These are phyloP conservation scores for Berberis thunbergii DNA, from an alignment of 164 flowering plant species.

Conservation along the genomic window DNA sequence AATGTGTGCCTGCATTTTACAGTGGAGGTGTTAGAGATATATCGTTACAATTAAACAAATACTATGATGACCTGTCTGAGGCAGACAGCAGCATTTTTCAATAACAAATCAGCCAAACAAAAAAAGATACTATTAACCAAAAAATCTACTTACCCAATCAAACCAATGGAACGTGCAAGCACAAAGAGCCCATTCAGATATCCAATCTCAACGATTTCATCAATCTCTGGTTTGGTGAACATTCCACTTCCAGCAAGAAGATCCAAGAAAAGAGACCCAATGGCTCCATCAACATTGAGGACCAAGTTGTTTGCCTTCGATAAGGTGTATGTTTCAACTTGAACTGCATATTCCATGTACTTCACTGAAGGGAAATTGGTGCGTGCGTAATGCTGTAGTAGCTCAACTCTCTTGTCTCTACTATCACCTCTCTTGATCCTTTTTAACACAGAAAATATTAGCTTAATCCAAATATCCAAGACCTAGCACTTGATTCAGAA, in stretches of 20 bases:
- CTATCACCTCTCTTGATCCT: slow-evolving; percentile 98
- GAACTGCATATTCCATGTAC: slow-evolving; percentile 97
- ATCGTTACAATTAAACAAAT: no score
- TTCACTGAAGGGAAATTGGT: slow-evolving; percentile 90
- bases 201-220: slow-evolving; percentile 90
- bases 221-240: slow-evolving; percentile 93
- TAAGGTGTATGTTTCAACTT: slow-evolving; percentile 95
- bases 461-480: neutral
- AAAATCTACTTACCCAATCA: slow-evolving; percentile 69
- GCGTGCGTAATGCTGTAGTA: slow-evolving; percentile 71
- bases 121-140: neutral
- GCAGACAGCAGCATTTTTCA: neutral
- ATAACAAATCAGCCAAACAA: neutral
- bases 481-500: neutral
- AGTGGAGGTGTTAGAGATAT: neutral
- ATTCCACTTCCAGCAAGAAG: slow-evolving; percentile 96
- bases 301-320: slow-evolving; percentile 92
- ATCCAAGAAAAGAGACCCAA: slow-evolving; percentile 97
- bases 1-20: slow-evolving; percentile 75
- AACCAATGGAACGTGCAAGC: slow-evolving; percentile 93
- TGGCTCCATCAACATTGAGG: slow-evolving; percentile 93
- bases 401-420: slow-evolving; percentile 96
- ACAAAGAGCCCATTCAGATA: slow-evolving; percentile 97
- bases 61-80: neutral
- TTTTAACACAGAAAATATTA: neutral